phyloP scores from a whole-genome alignment of 495 filamentous ascomycete genomes.

The Monascus purpureus region DNA sequence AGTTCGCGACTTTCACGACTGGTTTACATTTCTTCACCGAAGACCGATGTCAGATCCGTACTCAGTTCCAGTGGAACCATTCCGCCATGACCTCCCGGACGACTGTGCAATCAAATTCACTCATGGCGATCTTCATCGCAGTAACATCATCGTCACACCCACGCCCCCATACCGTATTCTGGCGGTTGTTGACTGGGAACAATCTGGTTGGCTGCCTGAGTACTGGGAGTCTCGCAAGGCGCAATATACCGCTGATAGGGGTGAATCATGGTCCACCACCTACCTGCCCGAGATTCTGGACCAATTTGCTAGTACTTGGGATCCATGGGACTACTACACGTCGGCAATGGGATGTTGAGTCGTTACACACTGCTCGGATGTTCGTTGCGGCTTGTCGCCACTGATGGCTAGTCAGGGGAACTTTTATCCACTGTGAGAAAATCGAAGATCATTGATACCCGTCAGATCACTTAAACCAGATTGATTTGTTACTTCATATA shows the following conservation, averaged over 20 bases:
- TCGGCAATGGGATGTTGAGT: too few species aligned
- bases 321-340: slow-evolving; percentile 19
- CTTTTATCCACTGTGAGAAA: too few species aligned
- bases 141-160: slow-evolving; percentile 28
- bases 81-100: slow-evolving; percentile 12
- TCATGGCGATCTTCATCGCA: too few species aligned
- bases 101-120: slow-evolving; percentile 29
- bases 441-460: too few species aligned
- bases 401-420: too few species aligned
- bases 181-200: slow-evolving; percentile 33
- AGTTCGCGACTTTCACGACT: slow-evolving; percentile 14
- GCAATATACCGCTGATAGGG: slow-evolving; percentile 10
- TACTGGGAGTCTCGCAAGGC: slow-evolving; percentile 38
- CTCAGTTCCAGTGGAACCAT: slow-evolving; percentile 16
- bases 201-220: slow-evolving; percentile 33
- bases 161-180: slow-evolving; percentile 15
- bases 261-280: slow-evolving; percentile 12
- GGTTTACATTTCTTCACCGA: slow-evolving; percentile 17
- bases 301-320: slow-evolving; percentile 13
- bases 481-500: too few species aligned
- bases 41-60: slow-evolving; percentile 15
- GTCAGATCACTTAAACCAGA: too few species aligned
- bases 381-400: too few species aligned
- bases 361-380: too few species aligned
- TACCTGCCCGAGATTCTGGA: slow-evolving; percentile 15